Base-by-base conservation (phyloP, 768 basidiomycete genomes). In the Brasilioporus rufonigricans region DNA sequence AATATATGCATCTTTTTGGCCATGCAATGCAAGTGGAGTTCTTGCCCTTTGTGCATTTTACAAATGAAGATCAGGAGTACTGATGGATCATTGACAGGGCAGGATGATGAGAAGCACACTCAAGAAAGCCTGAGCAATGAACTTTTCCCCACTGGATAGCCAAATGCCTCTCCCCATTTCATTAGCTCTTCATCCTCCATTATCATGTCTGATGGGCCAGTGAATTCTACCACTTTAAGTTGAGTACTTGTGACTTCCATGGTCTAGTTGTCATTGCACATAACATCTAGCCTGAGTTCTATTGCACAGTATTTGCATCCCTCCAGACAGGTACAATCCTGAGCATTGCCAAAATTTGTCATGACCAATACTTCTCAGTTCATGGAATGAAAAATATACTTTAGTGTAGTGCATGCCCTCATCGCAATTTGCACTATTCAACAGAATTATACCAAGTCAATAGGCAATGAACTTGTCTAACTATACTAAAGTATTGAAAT, bases 401-500 rank as follows among this genome's bases (percentile, higher is more conserved):
- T 88, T 78, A 48, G 85, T 86, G 63, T 87, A 87, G 57, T 86
- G 80, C 70, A 98, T 89, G 21, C 84, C 91, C 65, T 93, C 91
- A 57, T 93, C 91, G 61, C 93, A 95, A 60, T 90, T 91, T 36
- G 84, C 77, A 71, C 92, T 95, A 48, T 87, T 77, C 23, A 99
- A 77, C 9, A 97, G 97, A 27, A 99, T 80, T 84, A 97, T 89
- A 23, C 97, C 97, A 27, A 99, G 78, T 48, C 97, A 84, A 71
- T 99, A 97, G 0, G 94, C 92, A 57, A 99, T 89, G 75, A 94
- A 97, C 74, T 99, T 97, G 73, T 99, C 97, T 2, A 95, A 91
- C 21, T 98, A 75, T 4, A 97, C 95, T 2, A 91, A 86, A 5
- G 93, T 93, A 70, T 99, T 99, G 52, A 80, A 81, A 55, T 88